Conservation (phyloP, 768 basidiomycete genomes). For the Leucogyrophana mollusca region DNA sequence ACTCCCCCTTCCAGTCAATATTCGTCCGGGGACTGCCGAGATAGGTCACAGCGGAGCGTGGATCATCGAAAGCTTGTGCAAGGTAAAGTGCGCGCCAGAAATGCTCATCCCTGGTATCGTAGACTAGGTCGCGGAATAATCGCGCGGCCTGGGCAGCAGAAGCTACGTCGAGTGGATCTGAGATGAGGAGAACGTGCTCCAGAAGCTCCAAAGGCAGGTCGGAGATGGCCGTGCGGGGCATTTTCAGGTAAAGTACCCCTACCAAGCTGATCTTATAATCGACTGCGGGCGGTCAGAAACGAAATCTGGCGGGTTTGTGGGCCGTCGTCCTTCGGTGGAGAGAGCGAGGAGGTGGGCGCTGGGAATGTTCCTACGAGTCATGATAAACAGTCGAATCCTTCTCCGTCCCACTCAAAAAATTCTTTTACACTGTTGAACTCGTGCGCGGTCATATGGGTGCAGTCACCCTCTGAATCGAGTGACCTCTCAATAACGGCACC, state of each 20-base stretch:
- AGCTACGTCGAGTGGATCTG: slow-evolving; percentile 63
- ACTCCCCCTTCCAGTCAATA: slow-evolving; percentile 51
- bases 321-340: neutral
- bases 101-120: slow-evolving; percentile 40
- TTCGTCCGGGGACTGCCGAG: slow-evolving; percentile 22
- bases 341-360: slow-evolving; percentile 1
- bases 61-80: slow-evolving; percentile 61
- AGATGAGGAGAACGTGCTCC: slow-evolving; percentile 53
- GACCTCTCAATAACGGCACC: slow-evolving; percentile 1
- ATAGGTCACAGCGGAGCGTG: slow-evolving; percentile 44
- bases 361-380: neutral
- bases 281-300: neutral
- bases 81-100: slow-evolving; percentile 73
- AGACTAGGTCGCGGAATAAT: slow-evolving; percentile 42
- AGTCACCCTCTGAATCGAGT: slow-evolving; percentile 5
- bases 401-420: slow-evolving; percentile 4
- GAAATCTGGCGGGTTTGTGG: neutral
- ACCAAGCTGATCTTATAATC: neutral
- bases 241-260: neutral
- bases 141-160: slow-evolving; percentile 50
- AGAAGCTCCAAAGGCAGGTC: slow-evolving; percentile 58
- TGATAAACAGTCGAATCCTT: slow-evolving; percentile 5
- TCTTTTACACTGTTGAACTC: slow-evolving; percentile 5
- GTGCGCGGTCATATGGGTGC: slow-evolving; percentile 5
- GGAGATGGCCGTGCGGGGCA: slow-evolving; percentile 17